These are phyloP conservation scores for Chloromonas sp. DNA, from an alignment of 163 green algal species.

Conservation along the genomic window DNA sequence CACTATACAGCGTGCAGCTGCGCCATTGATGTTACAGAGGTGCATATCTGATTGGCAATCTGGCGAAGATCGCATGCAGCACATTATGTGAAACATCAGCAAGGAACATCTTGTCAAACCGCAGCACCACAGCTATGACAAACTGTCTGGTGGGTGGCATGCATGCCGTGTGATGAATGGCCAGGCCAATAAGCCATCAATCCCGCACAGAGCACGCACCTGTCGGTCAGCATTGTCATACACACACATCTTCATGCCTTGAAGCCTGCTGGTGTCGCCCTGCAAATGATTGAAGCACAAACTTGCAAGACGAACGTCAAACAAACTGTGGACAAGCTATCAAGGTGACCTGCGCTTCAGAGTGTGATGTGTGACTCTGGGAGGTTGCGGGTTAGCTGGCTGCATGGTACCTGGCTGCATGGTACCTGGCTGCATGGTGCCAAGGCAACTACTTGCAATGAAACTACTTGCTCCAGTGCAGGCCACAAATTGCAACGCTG, in stretches of 20 bases:
- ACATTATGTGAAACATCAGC: no score
- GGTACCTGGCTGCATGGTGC: background rate
- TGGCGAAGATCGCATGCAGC: no score
- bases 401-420: background rate
- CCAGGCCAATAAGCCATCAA: no score
- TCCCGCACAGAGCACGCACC: no score
- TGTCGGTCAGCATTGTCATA: background rate
- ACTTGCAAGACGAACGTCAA: background rate
- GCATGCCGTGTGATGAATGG: no score
- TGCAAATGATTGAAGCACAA: background rate
- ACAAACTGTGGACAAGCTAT: background rate
- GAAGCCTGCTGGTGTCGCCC: background rate
- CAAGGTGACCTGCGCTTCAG: background rate
- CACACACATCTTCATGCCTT: background rate
- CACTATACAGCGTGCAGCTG: no score
- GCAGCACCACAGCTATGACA: no score
- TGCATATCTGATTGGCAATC: no score
- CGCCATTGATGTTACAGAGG: no score
- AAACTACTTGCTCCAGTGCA: background rate
- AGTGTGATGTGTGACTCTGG: background rate
- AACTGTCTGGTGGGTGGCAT: no score
- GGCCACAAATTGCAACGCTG: background rate
- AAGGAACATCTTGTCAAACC: no score
- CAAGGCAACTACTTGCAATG: background rate
- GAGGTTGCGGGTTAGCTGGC: background rate